Base-by-base conservation (phyloP, 179 eudicot genomes). In the Kewa caespitosa region DNA sequence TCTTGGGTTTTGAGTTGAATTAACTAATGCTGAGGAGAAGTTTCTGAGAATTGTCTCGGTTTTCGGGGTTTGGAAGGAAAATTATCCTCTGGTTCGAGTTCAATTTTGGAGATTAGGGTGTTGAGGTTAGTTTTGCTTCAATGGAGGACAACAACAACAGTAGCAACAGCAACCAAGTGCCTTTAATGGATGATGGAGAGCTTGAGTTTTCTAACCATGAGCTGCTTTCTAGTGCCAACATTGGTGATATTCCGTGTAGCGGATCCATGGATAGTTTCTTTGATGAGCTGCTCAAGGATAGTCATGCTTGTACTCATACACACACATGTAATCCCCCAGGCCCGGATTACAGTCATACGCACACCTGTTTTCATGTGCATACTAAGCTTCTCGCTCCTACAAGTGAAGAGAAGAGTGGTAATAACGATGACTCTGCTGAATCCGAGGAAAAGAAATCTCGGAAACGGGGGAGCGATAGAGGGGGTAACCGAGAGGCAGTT, bases 291-390 rank as follows among this genome's bases (percentile, higher is more conserved):
- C 81, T 90, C 74, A 90, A 79, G 72, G 99, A 96, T 68, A 69
- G 92, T 32, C 99, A 91, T 70, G 94, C 97, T 46, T 95, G 99
- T 78, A 89, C 90, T 54, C 99, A 91, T 65, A 82, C 94, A 23
- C 97, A 91, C 80, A 88, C 92, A 31, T 91, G 97, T 79, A 90
- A 91, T 74, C 94, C 94, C 25, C 89, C 91, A 0, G 97, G 94
- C 55, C 97, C 97, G n/a, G 97, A 91, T 74, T 76, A 80, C 25
- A 81, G 90, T 31, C 97, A 90, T 50, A 90, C 96, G 3, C 98
- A 96, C 81, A 93, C 99, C 14, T 96, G 99, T 76, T 85, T 87
- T 69, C 99, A 96, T 70, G 91, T 93, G 61, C 99, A 96, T 76
- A 95, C 99, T 8, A 91, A 91, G 78, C 79, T 91, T 43, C 64